Evolutionary conservation across 176 grass and related monocot species (phyloP), one percentile per base, ranked within the genome.

Genomic region (Luzula sylvatica): DNA sequence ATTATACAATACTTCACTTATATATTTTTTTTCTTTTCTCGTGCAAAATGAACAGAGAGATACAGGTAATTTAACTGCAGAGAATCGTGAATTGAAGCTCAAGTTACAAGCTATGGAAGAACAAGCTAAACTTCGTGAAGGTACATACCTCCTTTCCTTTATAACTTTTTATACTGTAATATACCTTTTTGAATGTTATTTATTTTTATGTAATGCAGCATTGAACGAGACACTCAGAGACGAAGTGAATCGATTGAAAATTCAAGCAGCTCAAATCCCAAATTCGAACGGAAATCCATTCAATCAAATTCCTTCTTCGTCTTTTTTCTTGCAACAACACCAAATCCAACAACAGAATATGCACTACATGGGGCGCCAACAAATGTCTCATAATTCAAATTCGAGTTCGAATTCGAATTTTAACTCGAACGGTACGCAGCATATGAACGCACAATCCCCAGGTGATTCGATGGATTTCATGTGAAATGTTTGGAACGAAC

Each of bases 51-150:
- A 65, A 52, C 67, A 98, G 86, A 98, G 93, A 71, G 93, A 92
- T 20, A 87, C 86, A 20, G 72, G 81, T 39, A 65, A 82, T 68
- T 74, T 98, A 72, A 98, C 93, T 13, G 8, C 82, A 13, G 93
- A 90, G 71, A 98, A 98, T 53, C 90, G 93, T 61, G 93, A 90
- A 52, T 69, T 90, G 61, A 98, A 87, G 83, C 78, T 92, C 15
- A 77, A 85, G 54, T 75, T 87, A 70, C 81, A 90, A 65, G 17
- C 93, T 43, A 98, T 92, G 93, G 93, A 98, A 72, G 80, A 98
- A 51, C 93, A 98, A 70, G 86, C 93, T 43, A 83, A 98, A 73
- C 93, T 98, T 67, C 75, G 86, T 75, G 86, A 98, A 69, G 93
- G 93, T 92, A 87, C 46, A 52, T 63, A 17, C 2, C 53, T 28